These are phyloP conservation scores for Skeletonema costatum DNA, from an alignment of 108 stramenopile genomes.

Conservation along the genomic window DNA sequence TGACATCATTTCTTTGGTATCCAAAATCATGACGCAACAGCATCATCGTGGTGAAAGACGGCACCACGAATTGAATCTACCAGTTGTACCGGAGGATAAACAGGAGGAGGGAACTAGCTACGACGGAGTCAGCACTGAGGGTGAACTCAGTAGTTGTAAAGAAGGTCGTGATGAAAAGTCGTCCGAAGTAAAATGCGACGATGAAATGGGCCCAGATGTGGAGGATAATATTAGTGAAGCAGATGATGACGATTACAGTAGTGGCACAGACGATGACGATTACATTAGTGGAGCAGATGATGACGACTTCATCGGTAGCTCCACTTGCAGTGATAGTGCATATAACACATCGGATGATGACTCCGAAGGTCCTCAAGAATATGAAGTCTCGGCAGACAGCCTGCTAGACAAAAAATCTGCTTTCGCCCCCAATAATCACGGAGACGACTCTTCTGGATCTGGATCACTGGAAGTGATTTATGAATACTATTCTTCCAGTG, in stretches of 20 bases:
- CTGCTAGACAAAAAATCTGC: background rate
- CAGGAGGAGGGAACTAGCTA: background rate
- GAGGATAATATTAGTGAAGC: background rate
- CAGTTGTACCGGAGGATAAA: background rate
- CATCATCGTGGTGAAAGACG: background rate
- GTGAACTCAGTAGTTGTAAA: background rate
- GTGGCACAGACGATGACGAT: background rate
- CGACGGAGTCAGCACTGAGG: background rate
- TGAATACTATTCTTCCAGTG: constrained; percentile 6
- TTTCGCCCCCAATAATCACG: background rate
- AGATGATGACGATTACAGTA: background rate
- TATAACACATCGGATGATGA: background rate
- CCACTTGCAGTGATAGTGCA: background rate
- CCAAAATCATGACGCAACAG: constrained; percentile 14
- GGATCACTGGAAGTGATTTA: constrained; percentile 3
- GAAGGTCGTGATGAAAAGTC: background rate
- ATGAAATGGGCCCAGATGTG: background rate
- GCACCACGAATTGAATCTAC: background rate
- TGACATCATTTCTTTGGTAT: constrained; percentile 30
- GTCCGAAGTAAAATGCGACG: too few species aligned
- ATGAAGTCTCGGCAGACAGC: constrained; percentile 5
- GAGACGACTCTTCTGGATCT: background rate
- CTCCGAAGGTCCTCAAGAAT: background rate
- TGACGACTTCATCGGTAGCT: background rate
- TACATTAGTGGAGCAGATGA: background rate